These are phyloP conservation scores for Penicillium nucicola DNA, from an alignment of 495 filamentous ascomycete genomes.

Conservation along the genomic window DNA sequence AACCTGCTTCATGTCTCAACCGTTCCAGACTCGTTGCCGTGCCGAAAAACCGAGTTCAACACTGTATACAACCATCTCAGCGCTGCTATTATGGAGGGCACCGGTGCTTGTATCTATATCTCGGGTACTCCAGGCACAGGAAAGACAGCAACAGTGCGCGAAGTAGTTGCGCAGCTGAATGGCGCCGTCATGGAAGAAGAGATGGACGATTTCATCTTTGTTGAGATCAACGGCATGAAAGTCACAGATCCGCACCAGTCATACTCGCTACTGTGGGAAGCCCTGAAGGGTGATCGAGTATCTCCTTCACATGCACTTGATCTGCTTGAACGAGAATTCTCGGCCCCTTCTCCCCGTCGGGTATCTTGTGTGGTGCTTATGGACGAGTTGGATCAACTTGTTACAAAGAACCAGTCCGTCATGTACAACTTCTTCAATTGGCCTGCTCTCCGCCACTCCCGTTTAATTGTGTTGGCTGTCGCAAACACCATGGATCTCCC, in stretches of 20 bases:
- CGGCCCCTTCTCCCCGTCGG: conserved; percentile 78
- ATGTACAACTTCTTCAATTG: conserved; percentile 99
- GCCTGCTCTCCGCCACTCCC: conserved; percentile 87
- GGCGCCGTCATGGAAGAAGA: conserved; percentile 82
- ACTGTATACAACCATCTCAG: conserved; percentile 92
- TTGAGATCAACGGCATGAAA: conserved; percentile 99
- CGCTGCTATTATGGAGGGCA: conserved; percentile 88
- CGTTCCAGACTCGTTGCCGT: conserved; percentile 84
- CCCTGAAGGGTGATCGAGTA: conserved; percentile 87
- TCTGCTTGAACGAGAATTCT: conserved; percentile 89
- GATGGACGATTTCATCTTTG: conserved; percentile 97
- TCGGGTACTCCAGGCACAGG: conserved; percentile 99
- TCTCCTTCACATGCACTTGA: conserved; percentile 88
- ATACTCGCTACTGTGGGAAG: conserved; percentile 95
- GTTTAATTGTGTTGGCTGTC: conserved; percentile 92
- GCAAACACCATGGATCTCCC: conserved; percentile 99
- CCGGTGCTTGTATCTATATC: conserved; percentile 96
- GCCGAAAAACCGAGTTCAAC: conserved; percentile 86
- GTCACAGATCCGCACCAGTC: conserved; percentile 97
- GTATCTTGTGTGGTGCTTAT: conserved; percentile 97
- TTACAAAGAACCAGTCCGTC: conserved; percentile 94
- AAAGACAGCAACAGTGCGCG: conserved; percentile 96
- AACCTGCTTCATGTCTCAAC: conserved; percentile 88
- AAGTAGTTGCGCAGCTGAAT: conserved; percentile 88
- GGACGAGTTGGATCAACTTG: conserved; percentile 98